Percentiles rank a stretch among this genome's conserved stretches.
Evolutionary conservation across 768 basidiomycete species (phyloP).

Genomic region (Chlorophyllum brunneum): DNA sequence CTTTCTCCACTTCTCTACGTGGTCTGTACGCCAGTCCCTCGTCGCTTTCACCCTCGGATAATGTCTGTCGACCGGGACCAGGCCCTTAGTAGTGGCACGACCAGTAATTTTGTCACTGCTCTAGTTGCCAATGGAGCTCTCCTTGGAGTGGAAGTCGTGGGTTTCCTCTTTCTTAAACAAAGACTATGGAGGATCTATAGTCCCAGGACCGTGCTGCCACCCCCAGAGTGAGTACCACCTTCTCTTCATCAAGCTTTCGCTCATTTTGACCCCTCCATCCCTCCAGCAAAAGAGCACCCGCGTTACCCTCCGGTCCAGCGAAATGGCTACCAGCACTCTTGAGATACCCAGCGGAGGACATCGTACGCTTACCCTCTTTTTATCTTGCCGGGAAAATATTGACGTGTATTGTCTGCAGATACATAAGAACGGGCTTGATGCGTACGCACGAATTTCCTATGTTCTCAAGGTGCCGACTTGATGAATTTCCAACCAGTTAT

Average conservation of each 20-base stretch:
- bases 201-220: conserved; percentile 60
- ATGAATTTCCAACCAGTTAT: conserved; percentile 25
- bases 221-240: conserved; percentile 39
- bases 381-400: not conserved
- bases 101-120: conserved; percentile 56
- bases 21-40: too few relatives aligned
- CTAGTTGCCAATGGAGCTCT: conserved; percentile 52
- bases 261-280: not conserved
- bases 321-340: conserved; percentile 49
- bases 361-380: conserved; percentile 29
- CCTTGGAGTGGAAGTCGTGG: conserved; percentile 43
- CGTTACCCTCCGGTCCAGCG: conserved; percentile 41
- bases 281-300: conserved; percentile 38
- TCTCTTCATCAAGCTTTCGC: not conserved
- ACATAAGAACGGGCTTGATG: conserved; percentile 62
- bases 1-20: too few relatives aligned
- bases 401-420: conserved; percentile 31
- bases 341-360: conserved; percentile 37
- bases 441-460: conserved; percentile 40
- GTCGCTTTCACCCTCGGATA: not conserved
- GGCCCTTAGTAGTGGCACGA: conserved; percentile 27
- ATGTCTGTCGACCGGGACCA: conserved; percentile 14
- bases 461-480: not conserved
- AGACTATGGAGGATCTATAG: conserved; percentile 56
- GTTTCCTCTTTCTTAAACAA: conserved; percentile 54